Evolutionary conservation across 2,329 filamentous ascomycete species (phyloP).

Genomic region (Neonectria magnoliae): DNA sequence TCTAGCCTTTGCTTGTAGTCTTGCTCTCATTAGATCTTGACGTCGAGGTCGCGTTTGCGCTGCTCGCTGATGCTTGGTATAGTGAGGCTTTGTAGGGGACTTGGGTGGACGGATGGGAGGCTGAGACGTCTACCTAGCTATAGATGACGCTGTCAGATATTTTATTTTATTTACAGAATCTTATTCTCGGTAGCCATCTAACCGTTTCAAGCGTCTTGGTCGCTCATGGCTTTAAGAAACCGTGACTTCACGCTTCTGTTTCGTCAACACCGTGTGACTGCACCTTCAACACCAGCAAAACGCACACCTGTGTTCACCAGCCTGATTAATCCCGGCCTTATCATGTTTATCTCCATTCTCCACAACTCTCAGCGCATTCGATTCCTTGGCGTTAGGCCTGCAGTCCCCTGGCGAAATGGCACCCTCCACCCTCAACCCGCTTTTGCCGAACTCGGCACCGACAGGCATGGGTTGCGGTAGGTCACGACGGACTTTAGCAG

Average conservation of each 20-base stretch:
- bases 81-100: too few species aligned
- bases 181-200: neutral
- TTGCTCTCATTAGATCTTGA: too few species aligned
- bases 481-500: neutral
- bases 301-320: neutral
- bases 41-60: too few species aligned
- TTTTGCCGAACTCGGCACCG: slow-evolving; percentile 30
- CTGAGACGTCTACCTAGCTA: neutral
- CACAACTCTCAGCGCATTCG: neutral
- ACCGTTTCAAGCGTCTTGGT: neutral
- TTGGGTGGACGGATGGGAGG: too few species aligned
- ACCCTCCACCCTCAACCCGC: neutral
- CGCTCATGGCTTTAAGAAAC: neutral
- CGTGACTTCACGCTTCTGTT: neutral
- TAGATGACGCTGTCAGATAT: neutral
- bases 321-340: slow-evolving; percentile 13
- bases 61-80: too few species aligned
- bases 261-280: neutral
- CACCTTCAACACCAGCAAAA: neutral
- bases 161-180: neutral
- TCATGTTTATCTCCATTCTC: slow-evolving; percentile 19
- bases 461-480: slow-evolving; percentile 8
- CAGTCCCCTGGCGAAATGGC: neutral
- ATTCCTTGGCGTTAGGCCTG: neutral
- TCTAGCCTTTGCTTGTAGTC: too few species aligned